Percentiles rank a stretch among this genome's conserved stretches.
Conservation (phyloP, 768 basidiomycete genomes). For the Mycena filopes region DNA sequence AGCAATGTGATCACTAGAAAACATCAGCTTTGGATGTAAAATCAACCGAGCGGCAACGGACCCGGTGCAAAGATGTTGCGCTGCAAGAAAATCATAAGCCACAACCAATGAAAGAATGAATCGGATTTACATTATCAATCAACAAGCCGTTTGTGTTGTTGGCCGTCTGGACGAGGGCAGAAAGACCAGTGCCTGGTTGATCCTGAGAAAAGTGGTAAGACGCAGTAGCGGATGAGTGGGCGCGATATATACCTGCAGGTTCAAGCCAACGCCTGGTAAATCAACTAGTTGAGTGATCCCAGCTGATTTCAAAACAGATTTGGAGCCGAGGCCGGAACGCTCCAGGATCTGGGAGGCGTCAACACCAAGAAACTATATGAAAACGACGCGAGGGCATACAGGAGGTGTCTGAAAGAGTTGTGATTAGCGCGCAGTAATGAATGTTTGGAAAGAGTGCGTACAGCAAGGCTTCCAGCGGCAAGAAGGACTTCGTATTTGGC, state of each 20-base stretch:
- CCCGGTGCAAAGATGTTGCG: constrained; percentile 27
- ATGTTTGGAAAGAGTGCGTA: neutral
- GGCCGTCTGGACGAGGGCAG: constrained; percentile 19
- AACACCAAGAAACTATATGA: neutral
- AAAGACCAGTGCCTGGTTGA: constrained; percentile 29
- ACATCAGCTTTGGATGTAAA: neutral
- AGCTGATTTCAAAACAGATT: too few relatives aligned
- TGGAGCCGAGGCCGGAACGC: too few relatives aligned
- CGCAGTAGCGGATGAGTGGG: too few relatives aligned
- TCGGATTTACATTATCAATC: constrained; percentile 19
- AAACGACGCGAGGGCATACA: neutral
- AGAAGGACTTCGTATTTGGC: constrained; percentile 27
- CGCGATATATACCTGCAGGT: constrained; percentile 37
- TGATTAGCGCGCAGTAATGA: neutral
- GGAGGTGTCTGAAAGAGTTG: constrained; percentile 18
- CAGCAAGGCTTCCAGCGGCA: constrained; percentile 30
- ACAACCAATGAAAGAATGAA: neutral
- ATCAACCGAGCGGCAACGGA: neutral
- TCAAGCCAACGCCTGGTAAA: constrained; percentile 54
- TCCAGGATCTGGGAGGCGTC: constrained; percentile 18
- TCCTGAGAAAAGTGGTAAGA: constrained; percentile 38
- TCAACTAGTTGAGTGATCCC: constrained; percentile 47
- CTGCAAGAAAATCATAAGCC: constrained; percentile 2
- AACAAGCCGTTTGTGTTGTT: constrained; percentile 14
- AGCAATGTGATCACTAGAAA: constrained; percentile 20